Evolutionary conservation across 2,329 filamentous ascomycete genomes (phyloP).

Genomic region (Cryphonectria parasitica): DNA sequence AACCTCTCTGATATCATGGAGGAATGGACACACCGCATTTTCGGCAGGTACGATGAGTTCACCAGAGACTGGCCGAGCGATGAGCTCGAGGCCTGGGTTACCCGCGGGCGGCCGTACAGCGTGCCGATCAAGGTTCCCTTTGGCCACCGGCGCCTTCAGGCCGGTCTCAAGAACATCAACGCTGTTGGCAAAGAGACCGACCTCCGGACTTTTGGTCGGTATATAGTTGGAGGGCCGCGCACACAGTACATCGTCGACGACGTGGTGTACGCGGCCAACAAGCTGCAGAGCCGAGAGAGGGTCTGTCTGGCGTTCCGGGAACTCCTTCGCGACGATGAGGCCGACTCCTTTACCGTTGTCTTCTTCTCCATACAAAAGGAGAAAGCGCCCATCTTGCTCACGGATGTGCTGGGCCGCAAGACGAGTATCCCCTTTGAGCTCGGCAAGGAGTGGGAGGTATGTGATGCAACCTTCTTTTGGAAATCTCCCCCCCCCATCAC

Average conservation of each 20-base stretch:
- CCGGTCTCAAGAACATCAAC: conserved; percentile 14
- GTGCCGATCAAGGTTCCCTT: conserved; percentile 13
- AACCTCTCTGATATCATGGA: conserved; percentile 2
- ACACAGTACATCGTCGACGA: conserved; percentile 1
- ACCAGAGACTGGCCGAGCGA: conserved; percentile 23
- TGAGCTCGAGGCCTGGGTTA: conserved; percentile 23
- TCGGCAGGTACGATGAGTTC: conserved; percentile 21
- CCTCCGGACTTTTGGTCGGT: conserved; percentile 9
- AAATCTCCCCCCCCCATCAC: too few species aligned
- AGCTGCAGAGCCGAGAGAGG: conserved; percentile 17
- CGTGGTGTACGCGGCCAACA: conserved; percentile 18
- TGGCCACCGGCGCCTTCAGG: conserved; percentile 23
- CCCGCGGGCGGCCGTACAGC: not conserved
- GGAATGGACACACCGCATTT: conserved; percentile 18
- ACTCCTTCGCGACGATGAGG: not conserved
- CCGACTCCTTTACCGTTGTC: conserved; percentile 12
- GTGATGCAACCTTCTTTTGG: not conserved
- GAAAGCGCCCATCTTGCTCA: conserved; percentile 20
- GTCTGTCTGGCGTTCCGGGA: conserved; percentile 18
- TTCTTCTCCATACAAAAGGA: conserved; percentile 22
- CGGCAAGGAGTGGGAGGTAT: conserved; percentile 17
- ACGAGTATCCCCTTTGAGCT: conserved; percentile 18
- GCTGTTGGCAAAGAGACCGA: not conserved
- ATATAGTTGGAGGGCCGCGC: not conserved
- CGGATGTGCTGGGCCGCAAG: conserved; percentile 13